These are phyloP conservation scores for Psilocybe cubensis DNA, from an alignment of 768 basidiomycete genomes.

Conservation along the genomic window DNA sequence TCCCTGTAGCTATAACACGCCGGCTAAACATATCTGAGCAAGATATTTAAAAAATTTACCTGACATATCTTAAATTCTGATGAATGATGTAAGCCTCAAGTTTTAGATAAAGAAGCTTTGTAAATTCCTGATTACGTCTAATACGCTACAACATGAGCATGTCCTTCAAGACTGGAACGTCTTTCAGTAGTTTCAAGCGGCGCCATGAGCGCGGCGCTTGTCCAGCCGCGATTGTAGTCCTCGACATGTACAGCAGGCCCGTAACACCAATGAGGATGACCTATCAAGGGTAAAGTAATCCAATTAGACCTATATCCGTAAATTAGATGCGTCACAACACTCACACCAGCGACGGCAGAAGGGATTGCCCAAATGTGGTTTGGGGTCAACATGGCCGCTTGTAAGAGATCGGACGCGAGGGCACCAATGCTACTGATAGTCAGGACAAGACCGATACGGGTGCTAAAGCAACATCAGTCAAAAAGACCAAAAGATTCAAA, in stretches of 20 bases:
- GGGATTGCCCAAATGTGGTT: constrained; percentile 36
- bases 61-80: background rate
- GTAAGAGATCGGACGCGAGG: constrained; percentile 37
- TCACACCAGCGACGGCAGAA: constrained; percentile 37
- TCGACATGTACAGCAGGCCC: constrained; percentile 19
- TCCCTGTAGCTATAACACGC: background rate
- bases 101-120: background rate
- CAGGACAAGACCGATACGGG: constrained; percentile 39
- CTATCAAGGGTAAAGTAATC: background rate
- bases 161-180: constrained; percentile 10
- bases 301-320: background rate
- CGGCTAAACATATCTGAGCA: constrained; percentile 12
- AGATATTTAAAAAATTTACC: background rate
- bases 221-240: constrained; percentile 16
- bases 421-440: constrained; percentile 34
- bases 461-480: constrained; percentile 24
- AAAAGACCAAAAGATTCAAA: background rate
- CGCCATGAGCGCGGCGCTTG: constrained; percentile 5
- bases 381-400: constrained; percentile 36
- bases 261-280: constrained; percentile 20
- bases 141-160: constrained; percentile 4
- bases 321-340: constrained; percentile 10
- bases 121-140: background rate
- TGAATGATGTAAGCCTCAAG: background rate
- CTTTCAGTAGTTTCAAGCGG: constrained; percentile 5